These are phyloP conservation scores for Polytrichum formosum DNA, from an alignment of 225 moss, liverwort and hornwort species.

Conservation along the genomic window DNA sequence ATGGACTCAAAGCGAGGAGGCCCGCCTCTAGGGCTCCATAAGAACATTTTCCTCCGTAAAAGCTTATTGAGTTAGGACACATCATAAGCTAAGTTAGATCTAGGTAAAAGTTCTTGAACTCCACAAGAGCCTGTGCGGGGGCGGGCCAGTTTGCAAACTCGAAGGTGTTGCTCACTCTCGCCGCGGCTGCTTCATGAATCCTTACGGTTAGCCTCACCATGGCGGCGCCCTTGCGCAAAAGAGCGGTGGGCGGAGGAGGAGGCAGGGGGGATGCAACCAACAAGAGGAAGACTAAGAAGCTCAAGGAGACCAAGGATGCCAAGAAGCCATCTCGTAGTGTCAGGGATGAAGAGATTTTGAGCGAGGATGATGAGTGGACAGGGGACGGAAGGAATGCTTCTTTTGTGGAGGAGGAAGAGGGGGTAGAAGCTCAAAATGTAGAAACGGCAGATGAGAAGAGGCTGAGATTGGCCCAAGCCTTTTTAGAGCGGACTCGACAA, in stretches of 20 bases:
- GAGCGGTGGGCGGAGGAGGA: slow-evolving; percentile 23
- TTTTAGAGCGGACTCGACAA: slow-evolving; percentile 71
- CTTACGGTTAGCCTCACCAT: background rate
- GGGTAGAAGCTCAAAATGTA: slow-evolving; percentile 30
- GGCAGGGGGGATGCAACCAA: slow-evolving; percentile 18
- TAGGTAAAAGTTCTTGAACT: too few species aligned
- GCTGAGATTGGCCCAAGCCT: slow-evolving; percentile 84
- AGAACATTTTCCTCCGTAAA: background rate
- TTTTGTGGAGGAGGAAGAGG: slow-evolving; percentile 37
- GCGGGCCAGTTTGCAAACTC: too few species aligned
- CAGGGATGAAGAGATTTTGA: slow-evolving; percentile 71
- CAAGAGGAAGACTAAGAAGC: slow-evolving; percentile 24
- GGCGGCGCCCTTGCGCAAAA: slow-evolving; percentile 55
- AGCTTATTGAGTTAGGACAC: too few species aligned
- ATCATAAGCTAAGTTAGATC: too few species aligned
- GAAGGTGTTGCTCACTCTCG: too few species aligned
- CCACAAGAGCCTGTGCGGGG: too few species aligned
- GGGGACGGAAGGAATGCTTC: slow-evolving; percentile 24
- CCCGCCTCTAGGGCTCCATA: too few species aligned
- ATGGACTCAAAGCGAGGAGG: too few species aligned
- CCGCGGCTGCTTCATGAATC: too few species aligned
- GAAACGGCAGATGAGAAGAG: slow-evolving; percentile 95
- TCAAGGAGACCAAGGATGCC: slow-evolving; percentile 8
- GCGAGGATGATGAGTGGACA: slow-evolving; percentile 71
- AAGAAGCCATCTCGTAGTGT: slow-evolving; percentile 1